A percentile compares a stretch with the other conserved stretches of the same genome.
phyloP scores from a whole-genome alignment of 139 green algal species.

The Eudorina sp. region DNA sequence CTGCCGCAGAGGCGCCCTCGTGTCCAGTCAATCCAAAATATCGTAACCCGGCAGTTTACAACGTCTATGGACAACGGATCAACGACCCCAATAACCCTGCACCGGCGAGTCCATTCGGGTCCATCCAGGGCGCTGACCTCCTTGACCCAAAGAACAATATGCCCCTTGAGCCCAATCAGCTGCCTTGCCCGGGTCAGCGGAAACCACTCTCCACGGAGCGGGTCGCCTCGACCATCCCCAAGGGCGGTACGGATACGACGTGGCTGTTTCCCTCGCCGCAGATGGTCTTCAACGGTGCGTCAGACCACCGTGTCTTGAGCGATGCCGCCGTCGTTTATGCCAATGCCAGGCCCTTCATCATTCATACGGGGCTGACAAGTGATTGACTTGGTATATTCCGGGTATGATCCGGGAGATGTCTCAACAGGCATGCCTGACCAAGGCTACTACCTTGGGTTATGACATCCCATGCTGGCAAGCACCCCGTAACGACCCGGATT shows the following conservation, averaged over 20 bases:
- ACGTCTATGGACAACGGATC: constrained; percentile 92
- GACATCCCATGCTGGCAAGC: too few relatives aligned
- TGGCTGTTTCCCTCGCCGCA: constrained; percentile 96
- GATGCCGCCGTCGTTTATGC: not conserved
- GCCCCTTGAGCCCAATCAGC: constrained; percentile 92
- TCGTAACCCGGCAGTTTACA: constrained; percentile 82
- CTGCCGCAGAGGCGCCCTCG: not conserved
- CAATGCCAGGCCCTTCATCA: too few relatives aligned
- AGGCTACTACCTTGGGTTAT: too few relatives aligned
- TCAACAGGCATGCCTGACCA: too few relatives aligned
- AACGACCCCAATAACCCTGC: constrained; percentile 60
- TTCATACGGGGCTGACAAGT: too few relatives aligned
- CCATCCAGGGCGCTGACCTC: constrained; percentile 56
- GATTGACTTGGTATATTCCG: too few relatives aligned
- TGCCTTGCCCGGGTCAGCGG: constrained; percentile 86
- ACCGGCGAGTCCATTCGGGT: constrained; percentile 30
- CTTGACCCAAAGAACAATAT: constrained; percentile 94
- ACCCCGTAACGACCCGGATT: too few relatives aligned
- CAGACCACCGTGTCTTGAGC: too few relatives aligned
- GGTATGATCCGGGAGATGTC: too few relatives aligned
- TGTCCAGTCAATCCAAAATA: constrained; percentile 36
- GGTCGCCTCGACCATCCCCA: constrained; percentile 88
- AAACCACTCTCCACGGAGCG: constrained; percentile 84
- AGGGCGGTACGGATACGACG: constrained; percentile 86
- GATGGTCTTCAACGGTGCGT: constrained; percentile 97